Evolutionary conservation across 2,329 filamentous ascomycete genomes (phyloP).

Genomic region (Epichloe scottii): DNA sequence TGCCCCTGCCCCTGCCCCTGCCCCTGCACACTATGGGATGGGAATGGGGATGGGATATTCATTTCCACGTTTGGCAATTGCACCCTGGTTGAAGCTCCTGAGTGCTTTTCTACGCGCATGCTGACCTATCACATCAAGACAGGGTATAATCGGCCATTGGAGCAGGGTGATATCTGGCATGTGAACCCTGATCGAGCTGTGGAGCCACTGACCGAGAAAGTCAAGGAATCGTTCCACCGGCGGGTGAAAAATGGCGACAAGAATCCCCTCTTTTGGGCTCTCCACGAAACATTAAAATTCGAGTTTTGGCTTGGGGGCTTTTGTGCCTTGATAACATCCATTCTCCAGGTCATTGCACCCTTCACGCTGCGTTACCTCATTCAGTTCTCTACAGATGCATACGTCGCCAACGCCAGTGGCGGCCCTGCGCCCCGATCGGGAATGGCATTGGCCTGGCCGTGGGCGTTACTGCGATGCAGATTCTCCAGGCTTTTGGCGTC

Average conservation of each 20-base stretch:
- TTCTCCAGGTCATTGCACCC: conserved; percentile 71
- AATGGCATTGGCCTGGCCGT: conserved; percentile 71
- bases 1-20: too few species aligned
- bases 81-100: not conserved
- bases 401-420: conserved; percentile 42
- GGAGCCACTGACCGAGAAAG: conserved; percentile 51
- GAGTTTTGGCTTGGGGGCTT: conserved; percentile 80
- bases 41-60: not conserved
- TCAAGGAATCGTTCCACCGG: conserved; percentile 56
- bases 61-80: not conserved
- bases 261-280: conserved; percentile 62
- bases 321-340: conserved; percentile 59
- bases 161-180: conserved; percentile 75
- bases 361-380: conserved; percentile 82
- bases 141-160: conserved; percentile 74
- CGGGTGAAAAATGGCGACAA: conserved; percentile 57
- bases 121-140: conserved; percentile 31
- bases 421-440: conserved; percentile 54
- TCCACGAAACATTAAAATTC: conserved; percentile 74
- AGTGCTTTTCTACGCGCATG: too few species aligned
- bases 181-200: conserved; percentile 74
- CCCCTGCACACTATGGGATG: not conserved
- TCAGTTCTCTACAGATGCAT: conserved; percentile 70
- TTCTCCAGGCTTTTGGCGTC: conserved; percentile 64
- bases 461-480: conserved; percentile 76